Base-by-base conservation (phyloP, 148 eudicot species). In the Chenopodium quinoa region DNA sequence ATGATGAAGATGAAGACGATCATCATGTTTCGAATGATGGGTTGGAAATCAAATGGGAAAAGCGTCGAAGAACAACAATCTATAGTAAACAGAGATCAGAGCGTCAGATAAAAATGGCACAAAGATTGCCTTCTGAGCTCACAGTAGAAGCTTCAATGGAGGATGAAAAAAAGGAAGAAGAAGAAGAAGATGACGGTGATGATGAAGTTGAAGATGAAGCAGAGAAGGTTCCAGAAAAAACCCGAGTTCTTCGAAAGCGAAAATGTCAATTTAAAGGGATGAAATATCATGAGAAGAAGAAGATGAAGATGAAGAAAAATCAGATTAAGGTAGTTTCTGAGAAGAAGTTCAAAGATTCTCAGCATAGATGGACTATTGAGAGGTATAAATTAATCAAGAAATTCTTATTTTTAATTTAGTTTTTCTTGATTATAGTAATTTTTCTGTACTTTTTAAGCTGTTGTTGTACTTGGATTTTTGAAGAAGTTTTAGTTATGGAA, bases 291-390 rank as follows among this genome's bases (percentile, higher is more conserved):
- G 87, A 73, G 66, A 85, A 63, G 84, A 82, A 50, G 86, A 89
- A 25, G 11, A 85, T n/a, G 82, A 80, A 80, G 79, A 70, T n/a
- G 82, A 80, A 80, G 79, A 70, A 79, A 80, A 40, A 40, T 40
- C 72, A 40, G 17, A 29, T 64, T 29, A 85, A 31, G 44, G 79
- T 60, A 46, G 78, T 19, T 74, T 10, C 70, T 34, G 83, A 82
- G 83, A 84, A 73, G 22, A 90, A 86, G 64, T 88, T 75, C 34
- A 84, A 81, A 66, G 82, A 82, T 79, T 85, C 93, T 69, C 87
- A 89, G 66, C 88, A 87, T 72, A 86, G 98, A 54, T 93, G 99
- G 99, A 91, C 95, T 47, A 73, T 86, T 69, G 90, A 93, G 47
- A 92, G 97, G 98, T 94, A 84, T 52, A 16, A 79, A 4, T 48